Percentiles rank a stretch among this genome's conserved stretches.
These are phyloP conservation scores for Kwoniella botswanensis DNA, from an alignment of 768 basidiomycete species.

Conservation along the genomic window DNA sequence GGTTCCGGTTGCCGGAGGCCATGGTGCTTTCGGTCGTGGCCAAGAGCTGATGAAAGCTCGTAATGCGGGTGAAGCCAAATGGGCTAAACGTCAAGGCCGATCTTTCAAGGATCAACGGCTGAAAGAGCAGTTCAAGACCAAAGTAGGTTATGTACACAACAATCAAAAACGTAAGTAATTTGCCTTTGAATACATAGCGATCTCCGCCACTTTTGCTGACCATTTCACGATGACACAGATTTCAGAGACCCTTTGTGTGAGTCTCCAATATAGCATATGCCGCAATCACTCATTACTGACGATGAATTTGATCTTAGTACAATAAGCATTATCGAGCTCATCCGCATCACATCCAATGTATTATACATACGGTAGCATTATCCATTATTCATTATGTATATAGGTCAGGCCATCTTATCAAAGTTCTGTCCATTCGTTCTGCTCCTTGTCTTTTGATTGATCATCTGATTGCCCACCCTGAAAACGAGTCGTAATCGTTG, in stretches of 20 bases:
- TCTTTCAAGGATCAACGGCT: constrained; percentile 81
- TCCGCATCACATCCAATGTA: not conserved
- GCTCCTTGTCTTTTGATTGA: not conserved
- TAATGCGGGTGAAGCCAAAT: constrained; percentile 91
- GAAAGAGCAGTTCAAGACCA: constrained; percentile 82
- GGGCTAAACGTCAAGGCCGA: constrained; percentile 83
- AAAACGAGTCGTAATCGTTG: not conserved
- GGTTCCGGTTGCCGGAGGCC: constrained; percentile 82
- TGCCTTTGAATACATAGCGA: not conserved
- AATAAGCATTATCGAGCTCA: too few relatives aligned
- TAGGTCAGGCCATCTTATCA: not conserved
- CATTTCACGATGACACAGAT: constrained; percentile 23
- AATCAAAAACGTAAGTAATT: constrained; percentile 69
- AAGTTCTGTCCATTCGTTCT: not conserved
- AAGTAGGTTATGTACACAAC: constrained; percentile 78
- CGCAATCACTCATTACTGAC: too few relatives aligned
- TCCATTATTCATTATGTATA: not conserved
- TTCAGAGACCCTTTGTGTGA: constrained; percentile 51
- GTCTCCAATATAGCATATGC: constrained; percentile 18
- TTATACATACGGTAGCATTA: not conserved
- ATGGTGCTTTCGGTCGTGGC: constrained; percentile 81
- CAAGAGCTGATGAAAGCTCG: constrained; percentile 84
- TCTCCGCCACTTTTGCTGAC: not conserved
- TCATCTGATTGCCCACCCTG: not conserved
- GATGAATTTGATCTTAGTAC: too few relatives aligned